These are phyloP conservation scores for Schizothecium vesticola DNA, from an alignment of 495 filamentous ascomycete species.

Conservation along the genomic window DNA sequence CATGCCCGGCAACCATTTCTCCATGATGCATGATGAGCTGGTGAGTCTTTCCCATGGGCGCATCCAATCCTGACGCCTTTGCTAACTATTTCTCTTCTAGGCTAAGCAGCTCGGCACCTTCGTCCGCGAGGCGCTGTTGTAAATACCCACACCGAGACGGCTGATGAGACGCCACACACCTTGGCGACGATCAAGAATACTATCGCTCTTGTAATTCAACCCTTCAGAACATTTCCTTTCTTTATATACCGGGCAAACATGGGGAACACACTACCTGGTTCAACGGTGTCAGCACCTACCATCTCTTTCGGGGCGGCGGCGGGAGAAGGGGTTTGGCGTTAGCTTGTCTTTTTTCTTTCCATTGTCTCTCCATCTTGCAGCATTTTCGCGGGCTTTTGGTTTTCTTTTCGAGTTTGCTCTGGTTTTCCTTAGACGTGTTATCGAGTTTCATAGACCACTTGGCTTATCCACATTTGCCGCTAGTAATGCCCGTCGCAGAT, in stretches of 20 bases:
- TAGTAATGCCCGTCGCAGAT: neutral
- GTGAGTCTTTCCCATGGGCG: constrained; percentile 34
- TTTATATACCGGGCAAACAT: neutral
- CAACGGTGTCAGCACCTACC: neutral
- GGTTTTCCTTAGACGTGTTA: neutral
- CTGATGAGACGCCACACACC: neutral
- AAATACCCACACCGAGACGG: neutral
- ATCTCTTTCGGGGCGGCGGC: neutral
- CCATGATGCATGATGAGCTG: constrained; percentile 60
- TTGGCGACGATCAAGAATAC: neutral
- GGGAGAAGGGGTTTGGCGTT: neutral
- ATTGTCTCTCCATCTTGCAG: neutral
- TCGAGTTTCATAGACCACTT: neutral
- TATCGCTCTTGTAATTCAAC: neutral
- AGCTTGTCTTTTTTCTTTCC: neutral
- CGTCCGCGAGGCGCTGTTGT: constrained; percentile 31
- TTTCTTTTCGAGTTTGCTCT: neutral
- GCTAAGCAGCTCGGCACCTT: constrained; percentile 39
- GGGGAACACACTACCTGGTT: neutral
- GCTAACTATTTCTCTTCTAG: constrained; percentile 14
- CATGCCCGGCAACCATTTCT: constrained; percentile 67
- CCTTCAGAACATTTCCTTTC: neutral
- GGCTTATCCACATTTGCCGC: neutral
- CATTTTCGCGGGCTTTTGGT: neutral
- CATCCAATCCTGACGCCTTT: neutral